Evolutionary conservation across 1,284 basidiomycete species (phyloP).

Genomic region (Phellopilus nigrolimitatus): DNA sequence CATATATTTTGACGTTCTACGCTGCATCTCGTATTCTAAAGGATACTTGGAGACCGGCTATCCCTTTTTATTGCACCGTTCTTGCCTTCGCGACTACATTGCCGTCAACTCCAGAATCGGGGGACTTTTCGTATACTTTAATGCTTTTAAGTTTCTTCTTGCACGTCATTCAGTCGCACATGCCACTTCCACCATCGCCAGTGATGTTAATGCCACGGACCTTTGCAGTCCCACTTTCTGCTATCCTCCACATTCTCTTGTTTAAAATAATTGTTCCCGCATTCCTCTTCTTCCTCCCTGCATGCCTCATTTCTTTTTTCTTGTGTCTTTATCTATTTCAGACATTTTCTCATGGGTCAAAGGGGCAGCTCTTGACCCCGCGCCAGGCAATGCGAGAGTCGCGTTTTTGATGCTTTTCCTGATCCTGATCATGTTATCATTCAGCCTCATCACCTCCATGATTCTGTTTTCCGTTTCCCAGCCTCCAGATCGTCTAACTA

Average conservation of each 20-base stretch:
- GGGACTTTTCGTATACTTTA: conserved; percentile 35
- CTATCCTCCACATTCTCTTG: conserved; percentile 36
- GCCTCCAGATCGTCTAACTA: conserved; percentile 19
- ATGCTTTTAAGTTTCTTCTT: conserved; percentile 38
- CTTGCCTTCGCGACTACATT: conserved; percentile 31
- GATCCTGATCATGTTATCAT: conserved; percentile 30
- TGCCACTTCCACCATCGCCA: conserved; percentile 39
- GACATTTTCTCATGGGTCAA: conserved; percentile 29
- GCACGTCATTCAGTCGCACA: conserved; percentile 40
- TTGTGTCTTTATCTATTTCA: conserved; percentile 39
- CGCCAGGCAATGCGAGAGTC: conserved; percentile 43
- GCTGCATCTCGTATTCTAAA: conserved; percentile 11
- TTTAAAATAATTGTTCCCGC: conserved; percentile 36
- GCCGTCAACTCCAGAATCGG: conserved; percentile 35
- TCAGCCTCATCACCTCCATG: conserved; percentile 19
- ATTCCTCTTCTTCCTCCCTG: conserved; percentile 43
- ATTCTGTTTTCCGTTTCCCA: conserved; percentile 27
- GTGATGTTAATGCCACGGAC: conserved; percentile 36
- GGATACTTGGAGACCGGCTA: conserved; percentile 19
- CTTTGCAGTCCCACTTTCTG: conserved; percentile 39
- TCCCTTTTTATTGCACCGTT: conserved; percentile 30
- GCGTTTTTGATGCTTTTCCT: conserved; percentile 37
- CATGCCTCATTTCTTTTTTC: conserved; percentile 37
- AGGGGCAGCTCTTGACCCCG: conserved; percentile 22
- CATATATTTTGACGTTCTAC: conserved; percentile 13